Conservation (phyloP, 441 rosid genomes). For the Kokia cookei region DNA sequence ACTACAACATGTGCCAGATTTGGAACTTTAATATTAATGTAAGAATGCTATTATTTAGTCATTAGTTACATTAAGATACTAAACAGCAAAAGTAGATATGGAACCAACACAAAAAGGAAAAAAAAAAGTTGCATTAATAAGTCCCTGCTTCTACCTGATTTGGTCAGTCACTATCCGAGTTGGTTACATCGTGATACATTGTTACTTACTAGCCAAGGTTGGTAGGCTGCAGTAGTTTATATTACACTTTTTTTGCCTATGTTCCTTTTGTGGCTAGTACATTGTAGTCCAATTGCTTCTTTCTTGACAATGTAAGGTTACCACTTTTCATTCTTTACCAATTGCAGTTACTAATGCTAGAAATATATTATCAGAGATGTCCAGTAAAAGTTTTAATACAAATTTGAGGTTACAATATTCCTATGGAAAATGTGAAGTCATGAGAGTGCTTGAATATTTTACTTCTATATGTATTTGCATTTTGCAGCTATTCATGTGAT, state of each 20-base stretch:
- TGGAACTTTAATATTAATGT: background rate
- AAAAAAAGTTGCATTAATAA: background rate
- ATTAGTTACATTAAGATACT: background rate
- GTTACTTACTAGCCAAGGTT: background rate
- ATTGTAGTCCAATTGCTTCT: background rate
- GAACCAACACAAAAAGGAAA: background rate
- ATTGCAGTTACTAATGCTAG: background rate
- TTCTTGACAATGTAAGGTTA: background rate
- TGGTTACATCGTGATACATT: background rate
- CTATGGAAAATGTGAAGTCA: background rate
- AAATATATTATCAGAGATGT: background rate
- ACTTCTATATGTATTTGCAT: background rate
- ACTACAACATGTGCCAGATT: too few species aligned
- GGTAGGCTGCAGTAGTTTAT: background rate
- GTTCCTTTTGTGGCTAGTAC: background rate
- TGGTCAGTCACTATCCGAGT: background rate
- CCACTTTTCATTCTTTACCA: background rate
- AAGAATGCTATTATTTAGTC: background rate
- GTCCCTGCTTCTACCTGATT: background rate
- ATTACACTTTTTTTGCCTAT: background rate
- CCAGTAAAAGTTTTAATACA: background rate
- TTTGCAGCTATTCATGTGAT: background rate
- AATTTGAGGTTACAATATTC: background rate
- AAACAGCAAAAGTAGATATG: background rate
- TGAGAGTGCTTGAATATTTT: background rate